A percentile compares a stretch with the other conserved stretches of the same genome.
Conservation (phyloP, 2,329 filamentous ascomycete genomes). For the Hypoxylon sp. region DNA sequence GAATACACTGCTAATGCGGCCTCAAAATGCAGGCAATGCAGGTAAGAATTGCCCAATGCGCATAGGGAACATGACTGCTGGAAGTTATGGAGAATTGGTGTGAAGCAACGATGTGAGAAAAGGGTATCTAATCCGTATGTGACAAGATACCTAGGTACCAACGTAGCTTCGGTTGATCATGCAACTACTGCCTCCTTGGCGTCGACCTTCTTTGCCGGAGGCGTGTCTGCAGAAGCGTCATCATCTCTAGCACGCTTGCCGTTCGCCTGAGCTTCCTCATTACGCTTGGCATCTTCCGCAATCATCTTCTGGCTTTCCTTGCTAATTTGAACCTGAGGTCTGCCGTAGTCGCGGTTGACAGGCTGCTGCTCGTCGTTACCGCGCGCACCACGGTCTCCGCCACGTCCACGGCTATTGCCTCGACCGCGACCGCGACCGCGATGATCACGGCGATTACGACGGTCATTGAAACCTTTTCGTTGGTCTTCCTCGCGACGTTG, state of each 20-base stretch:
- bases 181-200: constrained; percentile 59
- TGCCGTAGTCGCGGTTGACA: constrained; percentile 55
- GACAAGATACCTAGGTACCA: background rate
- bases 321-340: constrained; percentile 63
- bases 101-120: constrained; percentile 10
- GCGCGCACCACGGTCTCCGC: constrained; percentile 59
- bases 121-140: constrained; percentile 4
- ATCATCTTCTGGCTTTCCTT: constrained; percentile 57
- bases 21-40: constrained; percentile 18
- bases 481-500: constrained; percentile 73
- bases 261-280: constrained; percentile 53
- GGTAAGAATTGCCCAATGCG: background rate
- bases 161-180: constrained; percentile 29
- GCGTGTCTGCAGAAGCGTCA: constrained; percentile 61
- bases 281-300: constrained; percentile 46
- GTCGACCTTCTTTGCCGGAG: constrained; percentile 74
- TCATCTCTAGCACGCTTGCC: constrained; percentile 71
- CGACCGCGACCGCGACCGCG: constrained; percentile 61
- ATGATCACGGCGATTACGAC: constrained; percentile 59
- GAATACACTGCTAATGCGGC: constrained; percentile 22
- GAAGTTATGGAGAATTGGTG: constrained; percentile 2
- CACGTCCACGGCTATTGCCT: constrained; percentile 54
- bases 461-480: constrained; percentile 70
- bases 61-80: constrained; percentile 2
- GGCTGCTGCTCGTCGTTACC: constrained; percentile 53